These are phyloP conservation scores for Fusarium piperis DNA, from an alignment of 2,329 filamentous ascomycete genomes.

Conservation along the genomic window DNA sequence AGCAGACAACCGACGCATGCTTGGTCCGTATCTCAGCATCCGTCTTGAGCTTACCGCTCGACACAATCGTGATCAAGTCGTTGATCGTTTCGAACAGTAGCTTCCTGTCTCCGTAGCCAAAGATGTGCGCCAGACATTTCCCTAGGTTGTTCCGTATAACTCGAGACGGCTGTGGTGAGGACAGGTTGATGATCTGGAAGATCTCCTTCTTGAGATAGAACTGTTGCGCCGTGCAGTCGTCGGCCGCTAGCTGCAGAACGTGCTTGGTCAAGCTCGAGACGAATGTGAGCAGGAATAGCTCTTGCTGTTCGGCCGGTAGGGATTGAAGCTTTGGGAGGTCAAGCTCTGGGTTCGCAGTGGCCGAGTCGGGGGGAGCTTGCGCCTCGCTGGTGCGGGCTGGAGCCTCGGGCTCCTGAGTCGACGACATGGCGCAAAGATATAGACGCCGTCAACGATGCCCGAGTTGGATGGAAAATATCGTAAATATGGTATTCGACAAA, in stretches of 20 bases:
- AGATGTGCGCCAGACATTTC: slow-evolving; percentile 82
- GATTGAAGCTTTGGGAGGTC: slow-evolving; percentile 89
- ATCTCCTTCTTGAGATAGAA: slow-evolving; percentile 93
- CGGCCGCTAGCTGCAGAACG: slow-evolving; percentile 76
- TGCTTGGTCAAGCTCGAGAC: slow-evolving; percentile 84
- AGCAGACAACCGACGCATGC: slow-evolving; percentile 86
- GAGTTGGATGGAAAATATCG: slow-evolving; percentile 5
- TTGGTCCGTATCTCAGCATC: slow-evolving; percentile 83
- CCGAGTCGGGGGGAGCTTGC: slow-evolving; percentile 50
- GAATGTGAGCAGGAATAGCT: slow-evolving; percentile 91
- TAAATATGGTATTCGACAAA: slow-evolving; percentile 11
- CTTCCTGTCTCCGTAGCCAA: slow-evolving; percentile 87
- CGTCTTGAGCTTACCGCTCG: slow-evolving; percentile 75
- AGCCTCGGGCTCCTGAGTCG: slow-evolving; percentile 49
- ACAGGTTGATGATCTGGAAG: slow-evolving; percentile 89
- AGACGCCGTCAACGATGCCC: slow-evolving; percentile 34
- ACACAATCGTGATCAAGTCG: slow-evolving; percentile 79
- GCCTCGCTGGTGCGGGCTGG: slow-evolving; percentile 43
- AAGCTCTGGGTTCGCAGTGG: slow-evolving; percentile 76
- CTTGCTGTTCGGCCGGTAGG: slow-evolving; percentile 92
- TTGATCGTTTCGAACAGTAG: slow-evolving; percentile 95
- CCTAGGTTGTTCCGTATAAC: slow-evolving; percentile 92
- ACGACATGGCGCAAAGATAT: slow-evolving; percentile 47
- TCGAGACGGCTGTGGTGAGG: slow-evolving; percentile 84
- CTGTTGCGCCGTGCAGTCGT: slow-evolving; percentile 89